phyloP scores from a whole-genome alignment of 169 alveolate species.

The Cyclospora cayetanensis region DNA sequence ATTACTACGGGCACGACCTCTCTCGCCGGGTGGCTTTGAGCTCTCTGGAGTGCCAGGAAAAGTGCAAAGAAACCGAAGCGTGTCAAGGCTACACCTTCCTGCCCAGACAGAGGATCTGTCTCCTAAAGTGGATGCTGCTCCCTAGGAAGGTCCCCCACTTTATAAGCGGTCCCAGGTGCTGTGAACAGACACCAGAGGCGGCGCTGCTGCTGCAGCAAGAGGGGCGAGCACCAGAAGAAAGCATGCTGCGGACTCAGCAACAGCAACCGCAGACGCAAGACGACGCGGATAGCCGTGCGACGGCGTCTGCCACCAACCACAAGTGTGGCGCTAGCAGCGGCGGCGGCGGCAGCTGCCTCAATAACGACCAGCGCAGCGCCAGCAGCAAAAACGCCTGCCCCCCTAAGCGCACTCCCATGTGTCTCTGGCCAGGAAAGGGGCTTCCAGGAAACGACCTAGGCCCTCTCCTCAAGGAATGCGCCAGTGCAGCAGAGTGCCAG shows the following conservation, averaged over 20 bases:
- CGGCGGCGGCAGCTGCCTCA: no score
- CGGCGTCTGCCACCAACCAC: no score
- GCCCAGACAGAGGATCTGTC: not conserved
- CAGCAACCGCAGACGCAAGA: not conserved
- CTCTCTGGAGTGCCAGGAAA: not conserved
- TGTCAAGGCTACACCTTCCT: not conserved
- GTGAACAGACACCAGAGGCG: not conserved
- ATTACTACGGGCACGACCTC: not conserved
- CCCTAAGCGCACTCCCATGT: not conserved
- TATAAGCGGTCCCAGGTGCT: not conserved
- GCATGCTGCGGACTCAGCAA: not conserved
- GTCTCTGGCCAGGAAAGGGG: not conserved
- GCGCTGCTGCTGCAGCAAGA: not conserved
- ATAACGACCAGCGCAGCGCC: not conserved
- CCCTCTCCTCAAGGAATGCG: not conserved
- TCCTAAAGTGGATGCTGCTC: conserved; percentile 1
- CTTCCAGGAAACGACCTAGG: not conserved
- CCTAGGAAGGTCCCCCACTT: not conserved
- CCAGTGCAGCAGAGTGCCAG: not conserved
- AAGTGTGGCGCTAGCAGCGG: no score
- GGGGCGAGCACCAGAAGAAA: not conserved
- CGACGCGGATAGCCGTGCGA: no score
- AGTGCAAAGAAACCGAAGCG: not conserved
- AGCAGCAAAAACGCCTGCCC: not conserved
- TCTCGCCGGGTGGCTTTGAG: not conserved